Conservation (phyloP, 73 alveolate genomes). For the Diophrys appendiculata region DNA sequence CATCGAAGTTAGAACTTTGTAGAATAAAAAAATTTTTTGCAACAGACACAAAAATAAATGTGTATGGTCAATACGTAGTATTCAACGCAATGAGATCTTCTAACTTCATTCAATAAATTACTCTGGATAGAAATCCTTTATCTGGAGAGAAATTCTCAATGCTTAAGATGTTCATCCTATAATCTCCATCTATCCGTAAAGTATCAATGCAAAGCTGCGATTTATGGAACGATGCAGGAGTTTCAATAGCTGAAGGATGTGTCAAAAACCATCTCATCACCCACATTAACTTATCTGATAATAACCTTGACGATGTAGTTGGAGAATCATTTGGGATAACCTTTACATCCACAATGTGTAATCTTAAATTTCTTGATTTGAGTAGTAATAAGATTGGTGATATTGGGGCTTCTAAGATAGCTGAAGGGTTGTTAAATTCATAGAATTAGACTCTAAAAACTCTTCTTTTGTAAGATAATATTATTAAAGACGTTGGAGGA, state of each 20-base stretch:
- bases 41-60: neutral
- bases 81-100: neutral
- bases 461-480: neutral
- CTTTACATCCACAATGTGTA: neutral
- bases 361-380: neutral
- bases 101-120: too few relatives aligned
- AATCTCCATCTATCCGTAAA: neutral
- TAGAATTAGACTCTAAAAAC: neutral
- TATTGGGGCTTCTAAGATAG: neutral
- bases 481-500: neutral
- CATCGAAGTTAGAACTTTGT: neutral
- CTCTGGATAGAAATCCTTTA: neutral
- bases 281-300: neutral
- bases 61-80: neutral
- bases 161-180: neutral
- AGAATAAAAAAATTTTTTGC: neutral
- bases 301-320: neutral
- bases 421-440: neutral
- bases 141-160: neutral
- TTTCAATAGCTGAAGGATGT: neutral
- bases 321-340: neutral
- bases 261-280: neutral
- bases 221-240: neutral
- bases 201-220: neutral
- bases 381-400: neutral